Conservation (phyloP, 2,329 filamentous ascomycete species). For the Nothophoma quercina region DNA sequence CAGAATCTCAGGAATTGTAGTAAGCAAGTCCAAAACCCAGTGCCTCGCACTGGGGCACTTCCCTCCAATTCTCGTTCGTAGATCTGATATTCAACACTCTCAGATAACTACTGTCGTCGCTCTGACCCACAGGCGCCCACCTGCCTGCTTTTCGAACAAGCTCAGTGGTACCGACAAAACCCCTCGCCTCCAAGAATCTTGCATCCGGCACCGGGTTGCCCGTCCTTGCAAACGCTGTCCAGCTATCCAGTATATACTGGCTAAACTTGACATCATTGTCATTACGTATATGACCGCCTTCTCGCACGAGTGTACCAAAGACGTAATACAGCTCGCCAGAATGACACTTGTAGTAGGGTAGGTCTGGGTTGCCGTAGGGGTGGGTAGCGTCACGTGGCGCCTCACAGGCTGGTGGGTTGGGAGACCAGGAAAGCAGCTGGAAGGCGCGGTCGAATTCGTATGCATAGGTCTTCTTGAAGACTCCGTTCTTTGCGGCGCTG, state of each 20-base stretch:
- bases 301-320: conserved; percentile 45
- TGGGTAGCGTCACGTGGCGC: conserved; percentile 30
- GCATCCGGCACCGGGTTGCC: conserved; percentile 33
- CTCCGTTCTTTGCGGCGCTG: conserved; percentile 26
- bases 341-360: conserved; percentile 38
- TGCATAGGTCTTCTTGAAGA: conserved; percentile 35
- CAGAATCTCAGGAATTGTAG: conserved; percentile 17
- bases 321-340: conserved; percentile 44
- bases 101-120: conserved; percentile 7
- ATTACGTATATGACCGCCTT: conserved; percentile 42
- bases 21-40: conserved; percentile 35
- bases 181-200: conserved; percentile 34
- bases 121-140: not conserved
- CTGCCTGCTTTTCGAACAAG: not conserved
- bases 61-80: conserved; percentile 29
- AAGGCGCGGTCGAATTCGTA: conserved; percentile 47
- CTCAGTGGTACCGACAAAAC: conserved; percentile 12
- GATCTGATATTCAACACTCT: conserved; percentile 37
- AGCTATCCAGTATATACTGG: conserved; percentile 43
- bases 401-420: conserved; percentile 47
- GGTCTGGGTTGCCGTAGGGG: conserved; percentile 37
- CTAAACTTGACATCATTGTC: conserved; percentile 41
- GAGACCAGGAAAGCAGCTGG: conserved; percentile 35
- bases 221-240: conserved; percentile 43
- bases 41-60: conserved; percentile 36